Percentiles rank a stretch among this genome's conserved stretches.
Conservation (phyloP, 2,329 filamentous ascomycete genomes). For the Cercospora sesami region DNA sequence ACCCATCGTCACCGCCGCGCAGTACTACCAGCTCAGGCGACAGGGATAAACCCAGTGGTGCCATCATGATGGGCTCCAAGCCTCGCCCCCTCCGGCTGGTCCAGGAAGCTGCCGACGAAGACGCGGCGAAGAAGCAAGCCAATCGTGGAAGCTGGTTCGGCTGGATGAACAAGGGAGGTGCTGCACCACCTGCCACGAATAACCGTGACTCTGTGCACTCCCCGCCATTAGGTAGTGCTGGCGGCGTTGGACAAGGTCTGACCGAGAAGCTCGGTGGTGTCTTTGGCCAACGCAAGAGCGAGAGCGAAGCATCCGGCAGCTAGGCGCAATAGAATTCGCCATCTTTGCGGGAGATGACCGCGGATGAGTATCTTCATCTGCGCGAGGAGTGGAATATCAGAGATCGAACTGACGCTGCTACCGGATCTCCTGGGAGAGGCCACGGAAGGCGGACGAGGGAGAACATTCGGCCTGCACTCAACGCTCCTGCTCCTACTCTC, state of each 20-base stretch:
- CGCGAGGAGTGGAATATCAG: slow-evolving; percentile 5
- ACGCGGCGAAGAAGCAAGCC: slow-evolving; percentile 46
- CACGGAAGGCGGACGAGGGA: background rate
- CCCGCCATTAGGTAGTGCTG: background rate
- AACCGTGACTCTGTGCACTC: slow-evolving; percentile 7
- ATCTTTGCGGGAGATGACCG: background rate
- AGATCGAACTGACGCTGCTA: background rate
- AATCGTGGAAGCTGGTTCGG: slow-evolving; percentile 53
- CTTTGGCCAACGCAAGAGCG: slow-evolving; percentile 18
- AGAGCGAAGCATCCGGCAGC: slow-evolving; percentile 14
- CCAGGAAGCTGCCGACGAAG: slow-evolving; percentile 62
- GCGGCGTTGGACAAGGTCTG: background rate
- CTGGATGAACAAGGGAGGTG: slow-evolving; percentile 45
- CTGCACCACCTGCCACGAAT: slow-evolving; percentile 2
- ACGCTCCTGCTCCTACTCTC: background rate
- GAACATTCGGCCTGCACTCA: background rate
- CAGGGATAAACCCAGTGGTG: slow-evolving; percentile 34
- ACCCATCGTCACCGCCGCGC: slow-evolving; percentile 56
- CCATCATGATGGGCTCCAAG: slow-evolving; percentile 62
- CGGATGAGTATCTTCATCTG: background rate
- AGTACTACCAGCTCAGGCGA: slow-evolving; percentile 52
- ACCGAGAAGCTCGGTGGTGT: slow-evolving; percentile 17
- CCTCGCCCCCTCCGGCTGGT: slow-evolving; percentile 83
- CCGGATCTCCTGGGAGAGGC: background rate
- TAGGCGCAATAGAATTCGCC: slow-evolving; percentile 20